Conservation (phyloP, 306 rosid species). For the Cercis canadensis region DNA sequence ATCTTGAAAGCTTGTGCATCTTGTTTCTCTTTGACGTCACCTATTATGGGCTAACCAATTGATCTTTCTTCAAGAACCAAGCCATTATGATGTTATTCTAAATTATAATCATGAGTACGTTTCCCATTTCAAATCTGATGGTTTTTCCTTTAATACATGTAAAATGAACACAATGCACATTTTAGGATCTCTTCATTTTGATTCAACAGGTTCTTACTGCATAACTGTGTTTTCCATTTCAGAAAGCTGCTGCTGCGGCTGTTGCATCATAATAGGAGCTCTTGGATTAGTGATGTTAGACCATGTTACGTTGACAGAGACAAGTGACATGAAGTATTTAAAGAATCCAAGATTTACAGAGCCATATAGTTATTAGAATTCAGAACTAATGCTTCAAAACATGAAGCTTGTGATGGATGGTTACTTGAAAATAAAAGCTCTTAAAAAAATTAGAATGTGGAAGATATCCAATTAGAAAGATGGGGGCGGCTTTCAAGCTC, state of each 20-base stretch:
- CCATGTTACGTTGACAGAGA: constrained; percentile 24
- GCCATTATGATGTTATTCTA: too few species aligned
- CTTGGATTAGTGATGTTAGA: neutral
- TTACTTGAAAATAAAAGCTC: constrained; percentile 30
- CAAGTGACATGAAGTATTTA: constrained; percentile 1
- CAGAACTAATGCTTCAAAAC: constrained; percentile 18
- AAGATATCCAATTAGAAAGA: too few species aligned
- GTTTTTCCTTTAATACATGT: neutral
- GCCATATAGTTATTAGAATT: neutral
- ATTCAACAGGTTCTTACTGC: neutral
- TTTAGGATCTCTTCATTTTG: too few species aligned
- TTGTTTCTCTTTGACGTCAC: too few species aligned
- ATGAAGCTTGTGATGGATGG: constrained; percentile 7
- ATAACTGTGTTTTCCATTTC: constrained; percentile 32
- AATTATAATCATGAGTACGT: too few species aligned
- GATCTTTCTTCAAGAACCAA: too few species aligned
- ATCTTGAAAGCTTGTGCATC: too few species aligned
- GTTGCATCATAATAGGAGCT: constrained; percentile 40
- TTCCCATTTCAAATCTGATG: too few species aligned
- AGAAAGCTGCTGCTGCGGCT: constrained; percentile 70
- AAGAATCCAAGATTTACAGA: neutral
- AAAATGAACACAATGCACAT: neutral
- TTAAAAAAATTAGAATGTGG: too few species aligned
- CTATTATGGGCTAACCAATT: too few species aligned
- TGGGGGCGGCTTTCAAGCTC: too few species aligned